Evolutionary conservation across 768 basidiomycete genomes (phyloP), one percentile per base, ranked within the genome.

Genomic region (Mrakia frigida): DNA sequence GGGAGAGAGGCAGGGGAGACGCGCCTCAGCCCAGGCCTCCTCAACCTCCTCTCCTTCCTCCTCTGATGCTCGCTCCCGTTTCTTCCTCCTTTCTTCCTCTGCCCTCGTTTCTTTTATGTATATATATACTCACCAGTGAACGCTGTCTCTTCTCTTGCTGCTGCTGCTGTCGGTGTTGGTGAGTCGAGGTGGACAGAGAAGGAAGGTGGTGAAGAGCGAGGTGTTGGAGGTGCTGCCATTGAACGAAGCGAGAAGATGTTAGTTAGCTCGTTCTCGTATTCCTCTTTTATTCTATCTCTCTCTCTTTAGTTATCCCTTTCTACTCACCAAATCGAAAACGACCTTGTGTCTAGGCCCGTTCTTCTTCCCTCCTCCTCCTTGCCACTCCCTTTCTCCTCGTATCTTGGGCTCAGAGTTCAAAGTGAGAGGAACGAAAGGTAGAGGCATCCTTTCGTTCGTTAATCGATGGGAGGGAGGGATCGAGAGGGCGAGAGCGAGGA

Each of bases 251-350:
- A 41, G 11, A 35, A 21, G 11, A 33, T 31, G 23, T n/a, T n/a
- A n/a, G 68, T 46, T 31, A 70, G 37, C 16, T 70, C 13, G 9
- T 31, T 9, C 25, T 4, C 28, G 52, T 25, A 16, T 35, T 31
- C 50, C 33, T 39, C 37, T 65, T 33, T 13, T 7, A 6, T 7
- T 10, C 33, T 31, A 2, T 21, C 37, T 65, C 37, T 31, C 33
- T 6, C 31, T 65, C 63, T 65, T 65, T 28, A 16, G 16, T 5
- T 61, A 35, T n/a, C 14, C 18, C 14, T 28, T 10, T n/a, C 31
- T 28, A 73, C 76, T 41, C 21, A 77, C 76, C n/a, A 77, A 35
- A 52, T 77, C 76, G 31, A 77, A 77, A 16, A 77, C 76, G 60
- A 77, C 76, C 71, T 77, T 77, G 33, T 77, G 70, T 21, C 76